Evolutionary conservation across 805 yeast species (phyloP).

Genomic region (Wickerhamiella domercqiae): DNA sequence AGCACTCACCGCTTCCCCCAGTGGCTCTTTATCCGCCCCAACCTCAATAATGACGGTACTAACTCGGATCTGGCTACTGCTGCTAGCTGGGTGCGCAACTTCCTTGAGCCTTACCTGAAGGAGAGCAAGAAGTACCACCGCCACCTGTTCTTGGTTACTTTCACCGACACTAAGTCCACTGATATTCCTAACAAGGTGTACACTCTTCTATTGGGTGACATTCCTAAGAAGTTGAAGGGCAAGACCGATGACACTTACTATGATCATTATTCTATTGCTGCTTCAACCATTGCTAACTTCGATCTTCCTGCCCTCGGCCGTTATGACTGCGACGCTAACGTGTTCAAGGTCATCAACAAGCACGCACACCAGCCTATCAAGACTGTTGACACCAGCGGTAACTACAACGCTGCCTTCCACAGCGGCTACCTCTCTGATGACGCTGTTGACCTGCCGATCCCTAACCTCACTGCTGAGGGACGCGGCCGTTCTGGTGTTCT

Average conservation of each 20-base stretch:
- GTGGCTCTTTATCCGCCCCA: constrained; percentile 39
- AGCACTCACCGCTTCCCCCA: constrained; percentile 31
- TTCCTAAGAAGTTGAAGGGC: constrained; percentile 29
- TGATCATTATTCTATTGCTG: constrained; percentile 36
- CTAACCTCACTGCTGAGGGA: constrained; percentile 23
- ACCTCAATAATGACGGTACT: constrained; percentile 40
- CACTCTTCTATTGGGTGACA: constrained; percentile 34
- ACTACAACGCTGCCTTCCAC: constrained; percentile 18
- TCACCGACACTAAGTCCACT: constrained; percentile 35
- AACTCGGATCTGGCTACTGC: constrained; percentile 33
- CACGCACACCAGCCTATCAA: constrained; percentile 12
- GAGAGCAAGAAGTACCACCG: constrained; percentile 32
- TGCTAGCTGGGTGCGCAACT: constrained; percentile 32
- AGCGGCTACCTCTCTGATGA: constrained; percentile 17
- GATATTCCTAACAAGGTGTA: constrained; percentile 31
- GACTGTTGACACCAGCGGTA: constrained; percentile 12
- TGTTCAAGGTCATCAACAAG: constrained; percentile 30
- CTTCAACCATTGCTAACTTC: constrained; percentile 39
- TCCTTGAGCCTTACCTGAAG: constrained; percentile 28
- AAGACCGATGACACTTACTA: constrained; percentile 34
- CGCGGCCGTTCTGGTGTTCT: constrained; percentile 19
- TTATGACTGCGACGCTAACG: constrained; percentile 36
- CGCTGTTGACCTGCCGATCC: constrained; percentile 16
- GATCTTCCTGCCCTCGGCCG: constrained; percentile 36
- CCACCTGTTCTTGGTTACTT: constrained; percentile 34